These are phyloP conservation scores for Ballota nigra DNA, from an alignment of 257 asterid species.

Conservation along the genomic window DNA sequence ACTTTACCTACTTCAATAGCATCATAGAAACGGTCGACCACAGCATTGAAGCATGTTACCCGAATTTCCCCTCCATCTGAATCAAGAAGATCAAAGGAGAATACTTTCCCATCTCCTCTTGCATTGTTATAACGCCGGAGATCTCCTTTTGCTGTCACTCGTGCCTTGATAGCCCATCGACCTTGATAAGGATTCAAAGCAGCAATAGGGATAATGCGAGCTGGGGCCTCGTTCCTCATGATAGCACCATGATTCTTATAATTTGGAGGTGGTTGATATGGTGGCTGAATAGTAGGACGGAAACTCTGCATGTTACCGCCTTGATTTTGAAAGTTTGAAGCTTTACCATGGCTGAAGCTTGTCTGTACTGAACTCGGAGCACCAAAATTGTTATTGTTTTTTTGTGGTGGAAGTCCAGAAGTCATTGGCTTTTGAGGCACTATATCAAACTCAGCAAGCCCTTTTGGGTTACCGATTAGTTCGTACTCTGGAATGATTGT, in stretches of 20 bases:
- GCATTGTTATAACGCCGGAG: constrained; percentile 88
- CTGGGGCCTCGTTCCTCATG: constrained; percentile 92
- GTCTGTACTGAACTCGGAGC: constrained; percentile 37
- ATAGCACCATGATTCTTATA: constrained; percentile 80
- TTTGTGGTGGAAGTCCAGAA: constrained; percentile 31
- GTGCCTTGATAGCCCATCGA: constrained; percentile 97
- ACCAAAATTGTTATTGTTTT: constrained; percentile 33
- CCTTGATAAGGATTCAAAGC: constrained; percentile 98
- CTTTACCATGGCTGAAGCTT: constrained; percentile 33
- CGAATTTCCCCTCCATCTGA: constrained; percentile 97
- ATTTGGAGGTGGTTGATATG: constrained; percentile 91
- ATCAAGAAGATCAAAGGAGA: constrained; percentile 93
- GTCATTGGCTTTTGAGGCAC: constrained; percentile 46
- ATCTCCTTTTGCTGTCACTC: constrained; percentile 96
- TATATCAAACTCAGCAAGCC: constrained; percentile 38
- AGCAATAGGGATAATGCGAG: constrained; percentile 85
- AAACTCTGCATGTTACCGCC: constrained; percentile 46
- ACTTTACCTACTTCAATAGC: constrained; percentile 77
- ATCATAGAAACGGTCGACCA: constrained; percentile 79
- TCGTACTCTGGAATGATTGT: constrained; percentile 76
- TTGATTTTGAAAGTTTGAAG: constrained; percentile 34
- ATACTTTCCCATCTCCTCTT: constrained; percentile 94
- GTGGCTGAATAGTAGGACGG: constrained; percentile 76
- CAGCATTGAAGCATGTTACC: constrained; percentile 89
- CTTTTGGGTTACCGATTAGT: constrained; percentile 67